Evolutionary conservation across 495 filamentous ascomycete genomes (phyloP).

Genomic region (Annulohypoxylon bovei): DNA sequence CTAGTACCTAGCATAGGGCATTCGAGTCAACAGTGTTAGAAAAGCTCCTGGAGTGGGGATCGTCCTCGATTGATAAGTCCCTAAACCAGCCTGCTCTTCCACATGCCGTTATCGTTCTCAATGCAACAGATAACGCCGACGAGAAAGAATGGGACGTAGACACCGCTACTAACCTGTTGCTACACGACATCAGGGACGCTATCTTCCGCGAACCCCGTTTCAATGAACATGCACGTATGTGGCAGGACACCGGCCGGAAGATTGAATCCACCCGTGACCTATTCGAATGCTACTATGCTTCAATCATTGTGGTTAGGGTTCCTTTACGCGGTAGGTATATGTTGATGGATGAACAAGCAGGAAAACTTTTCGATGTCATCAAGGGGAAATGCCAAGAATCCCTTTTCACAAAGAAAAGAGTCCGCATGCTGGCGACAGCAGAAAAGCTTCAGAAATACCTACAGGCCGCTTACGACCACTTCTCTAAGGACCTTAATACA

Average conservation of each 20-base stretch:
- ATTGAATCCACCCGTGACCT: background rate
- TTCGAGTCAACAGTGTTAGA: background rate
- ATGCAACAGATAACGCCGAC: background rate
- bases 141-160: background rate
- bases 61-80: background rate
- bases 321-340: background rate
- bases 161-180: background rate
- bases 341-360: background rate
- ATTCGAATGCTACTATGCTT: background rate
- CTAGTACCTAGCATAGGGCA: background rate
- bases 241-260: background rate
- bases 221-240: background rate
- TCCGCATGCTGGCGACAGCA: background rate
- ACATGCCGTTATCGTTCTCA: background rate
- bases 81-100: background rate
- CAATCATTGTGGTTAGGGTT: background rate
- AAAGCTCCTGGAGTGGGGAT: background rate
- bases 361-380: background rate
- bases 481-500: background rate
- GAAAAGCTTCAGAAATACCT: background rate
- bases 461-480: background rate
- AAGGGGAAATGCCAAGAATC: background rate
- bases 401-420: background rate
- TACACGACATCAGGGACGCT: background rate
- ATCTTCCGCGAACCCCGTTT: background rate